Conservation (phyloP, 208 protist species). For the Trypanosoma brucei region DNA sequence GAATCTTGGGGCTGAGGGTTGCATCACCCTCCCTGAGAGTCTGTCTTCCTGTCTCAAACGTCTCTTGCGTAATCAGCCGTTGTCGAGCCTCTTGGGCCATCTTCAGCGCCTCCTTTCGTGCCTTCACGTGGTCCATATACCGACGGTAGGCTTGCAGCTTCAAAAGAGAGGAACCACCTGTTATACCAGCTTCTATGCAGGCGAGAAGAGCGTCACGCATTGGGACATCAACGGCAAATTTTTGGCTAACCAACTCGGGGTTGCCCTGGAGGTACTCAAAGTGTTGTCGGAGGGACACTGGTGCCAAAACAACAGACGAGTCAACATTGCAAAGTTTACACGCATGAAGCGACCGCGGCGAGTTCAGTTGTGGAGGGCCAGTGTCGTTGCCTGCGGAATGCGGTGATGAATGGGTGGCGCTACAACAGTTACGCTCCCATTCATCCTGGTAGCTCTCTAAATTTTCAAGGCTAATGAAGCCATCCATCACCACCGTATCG, state of each 20-base stretch:
- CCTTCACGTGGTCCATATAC: constrained; percentile 8
- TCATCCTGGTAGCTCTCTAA: constrained; percentile 2
- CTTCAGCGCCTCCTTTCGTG: constrained; percentile 4
- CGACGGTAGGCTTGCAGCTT: constrained; percentile 19
- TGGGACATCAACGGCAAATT: background rate
- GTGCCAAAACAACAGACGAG: constrained; percentile 2
- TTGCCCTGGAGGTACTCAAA: constrained; percentile 6
- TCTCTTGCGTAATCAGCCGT: constrained; percentile 23
- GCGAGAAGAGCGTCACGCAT: constrained; percentile 13
- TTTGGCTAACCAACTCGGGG: constrained; percentile 5
- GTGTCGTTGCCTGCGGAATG: background rate
- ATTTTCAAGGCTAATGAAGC: constrained; percentile 7
- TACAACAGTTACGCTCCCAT: constrained; percentile 2
- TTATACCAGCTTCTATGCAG: constrained; percentile 14
- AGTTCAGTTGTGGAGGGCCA: constrained; percentile 11
- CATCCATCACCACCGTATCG: background rate
- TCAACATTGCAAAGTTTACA: constrained; percentile 18
- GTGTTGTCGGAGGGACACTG: constrained; percentile 13
- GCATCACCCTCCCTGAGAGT: constrained; percentile 3
- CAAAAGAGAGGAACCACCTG: constrained; percentile 2
- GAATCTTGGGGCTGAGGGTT: too few species aligned
- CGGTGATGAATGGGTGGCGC: too few species aligned
- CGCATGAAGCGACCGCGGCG: constrained; percentile 22
- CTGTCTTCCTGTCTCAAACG: constrained; percentile 14
- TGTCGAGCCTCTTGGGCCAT: constrained; percentile 15